Evolutionary conservation across 2,329 filamentous ascomycete genomes (phyloP).

Genomic region (Nannizziopsis barbatae): DNA sequence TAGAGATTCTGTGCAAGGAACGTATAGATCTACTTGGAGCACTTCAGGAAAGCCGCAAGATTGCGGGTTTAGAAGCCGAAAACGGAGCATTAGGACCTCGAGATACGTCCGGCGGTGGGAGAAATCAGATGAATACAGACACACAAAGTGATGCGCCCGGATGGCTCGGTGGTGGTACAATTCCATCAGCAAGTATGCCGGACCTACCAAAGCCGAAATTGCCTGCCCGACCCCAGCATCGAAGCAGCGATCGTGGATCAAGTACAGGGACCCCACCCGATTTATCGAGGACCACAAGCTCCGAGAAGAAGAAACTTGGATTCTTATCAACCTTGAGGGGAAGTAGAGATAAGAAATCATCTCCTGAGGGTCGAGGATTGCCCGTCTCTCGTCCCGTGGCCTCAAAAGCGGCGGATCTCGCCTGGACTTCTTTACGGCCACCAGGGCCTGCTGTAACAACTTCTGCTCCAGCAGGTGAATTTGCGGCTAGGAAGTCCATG

Average conservation of each 20-base stretch:
- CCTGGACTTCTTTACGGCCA: slow-evolving; percentile 39
- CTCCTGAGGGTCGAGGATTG: slow-evolving; percentile 18
- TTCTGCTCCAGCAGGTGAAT: slow-evolving; percentile 13
- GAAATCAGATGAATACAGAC: slow-evolving; percentile 17
- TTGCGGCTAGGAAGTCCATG: slow-evolving; percentile 17
- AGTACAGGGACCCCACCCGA: background rate
- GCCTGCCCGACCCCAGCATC: slow-evolving; percentile 24
- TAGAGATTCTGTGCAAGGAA: slow-evolving; percentile 89
- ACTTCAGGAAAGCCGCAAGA: slow-evolving; percentile 54
- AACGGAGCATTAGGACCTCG: slow-evolving; percentile 12
- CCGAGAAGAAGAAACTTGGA: slow-evolving; percentile 11
- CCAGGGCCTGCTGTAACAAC: slow-evolving; percentile 16
- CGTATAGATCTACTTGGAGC: slow-evolving; percentile 79
- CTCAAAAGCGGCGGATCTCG: slow-evolving; percentile 52
- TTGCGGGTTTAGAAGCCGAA: slow-evolving; percentile 34
- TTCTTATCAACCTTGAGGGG: slow-evolving; percentile 12
- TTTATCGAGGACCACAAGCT: background rate
- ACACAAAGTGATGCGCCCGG: slow-evolving; percentile 30
- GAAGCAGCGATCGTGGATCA: background rate
- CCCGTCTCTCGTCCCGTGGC: slow-evolving; percentile 26
- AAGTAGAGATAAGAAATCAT: slow-evolving; percentile 12
- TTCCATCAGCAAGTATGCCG: slow-evolving; percentile 67
- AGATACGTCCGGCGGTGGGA: slow-evolving; percentile 19
- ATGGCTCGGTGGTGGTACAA: slow-evolving; percentile 69
- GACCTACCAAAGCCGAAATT: slow-evolving; percentile 63